Conservation (phyloP, 2,329 filamentous ascomycete genomes). For the Beauveria medogensis region DNA sequence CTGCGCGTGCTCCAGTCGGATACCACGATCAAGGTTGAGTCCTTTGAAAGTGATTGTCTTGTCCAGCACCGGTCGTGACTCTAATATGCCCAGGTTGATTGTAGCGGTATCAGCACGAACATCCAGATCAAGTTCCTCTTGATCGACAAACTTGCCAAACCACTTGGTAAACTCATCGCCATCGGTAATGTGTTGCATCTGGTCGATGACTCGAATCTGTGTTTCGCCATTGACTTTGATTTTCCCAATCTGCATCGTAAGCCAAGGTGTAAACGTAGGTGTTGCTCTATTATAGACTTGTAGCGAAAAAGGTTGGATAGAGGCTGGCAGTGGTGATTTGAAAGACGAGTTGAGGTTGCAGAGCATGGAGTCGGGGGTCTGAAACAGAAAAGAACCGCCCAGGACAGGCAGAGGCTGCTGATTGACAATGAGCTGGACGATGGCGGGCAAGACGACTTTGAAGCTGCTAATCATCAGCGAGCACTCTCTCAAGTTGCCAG, state of each 20-base stretch:
- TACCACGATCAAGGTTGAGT: not conserved
- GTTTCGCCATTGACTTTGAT: not conserved
- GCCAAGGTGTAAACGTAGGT: not conserved
- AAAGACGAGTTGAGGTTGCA: not conserved
- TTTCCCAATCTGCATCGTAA: not conserved
- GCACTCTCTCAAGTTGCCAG: not conserved
- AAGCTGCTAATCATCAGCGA: not conserved
- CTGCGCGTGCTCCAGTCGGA: not conserved
- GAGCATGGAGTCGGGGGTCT: not conserved
- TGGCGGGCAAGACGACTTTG: slow-evolving; percentile 1
- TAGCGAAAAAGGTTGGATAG: not conserved
- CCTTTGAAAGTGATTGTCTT: not conserved
- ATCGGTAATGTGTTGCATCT: not conserved
- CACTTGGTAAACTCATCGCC: not conserved
- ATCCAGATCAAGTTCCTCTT: not conserved
- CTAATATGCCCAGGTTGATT: not conserved
- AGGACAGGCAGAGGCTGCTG: not conserved
- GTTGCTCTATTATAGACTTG: not conserved
- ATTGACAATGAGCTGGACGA: slow-evolving; percentile 4
- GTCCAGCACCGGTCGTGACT: not conserved
- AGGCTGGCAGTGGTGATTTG: not conserved
- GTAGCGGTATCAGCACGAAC: not conserved
- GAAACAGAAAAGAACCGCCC: not conserved
- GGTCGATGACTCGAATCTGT: not conserved
- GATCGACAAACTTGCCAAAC: not conserved